Percentiles rank a stretch among this genome's conserved stretches.
Evolutionary conservation across 345 rosid species (phyloP).

Genomic region (Gossypium bickii): DNA sequence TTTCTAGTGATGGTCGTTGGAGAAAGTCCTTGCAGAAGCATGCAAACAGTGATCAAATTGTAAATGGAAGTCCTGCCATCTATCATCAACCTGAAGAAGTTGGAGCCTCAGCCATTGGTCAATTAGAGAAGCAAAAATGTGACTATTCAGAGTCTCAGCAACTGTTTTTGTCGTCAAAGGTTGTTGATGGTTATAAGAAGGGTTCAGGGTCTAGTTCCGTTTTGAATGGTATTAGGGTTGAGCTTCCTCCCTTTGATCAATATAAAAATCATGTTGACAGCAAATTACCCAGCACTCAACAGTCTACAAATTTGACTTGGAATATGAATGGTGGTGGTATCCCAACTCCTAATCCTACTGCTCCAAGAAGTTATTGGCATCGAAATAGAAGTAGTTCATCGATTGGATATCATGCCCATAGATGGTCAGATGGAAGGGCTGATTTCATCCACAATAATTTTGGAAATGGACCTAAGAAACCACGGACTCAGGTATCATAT

Average conservation of each 20-base stretch:
- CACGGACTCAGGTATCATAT: constrained; percentile 84
- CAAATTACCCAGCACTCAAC: constrained; percentile 33
- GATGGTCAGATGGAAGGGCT: constrained; percentile 71
- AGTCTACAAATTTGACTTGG: constrained; percentile 46
- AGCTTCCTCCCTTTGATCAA: constrained; percentile 50
- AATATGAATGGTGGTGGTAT: constrained; percentile 52
- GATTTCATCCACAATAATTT: constrained; percentile 54
- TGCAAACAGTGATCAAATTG: not conserved
- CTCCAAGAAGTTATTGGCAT: constrained; percentile 77
- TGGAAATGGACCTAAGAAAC: constrained; percentile 84
- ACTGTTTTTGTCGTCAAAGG: constrained; percentile 8
- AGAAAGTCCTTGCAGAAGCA: not conserved
- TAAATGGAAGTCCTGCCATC: constrained; percentile 22
- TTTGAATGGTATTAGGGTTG: constrained; percentile 43
- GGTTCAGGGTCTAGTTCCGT: constrained; percentile 28
- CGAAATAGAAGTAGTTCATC: constrained; percentile 57
- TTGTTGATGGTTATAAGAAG: constrained; percentile 34
- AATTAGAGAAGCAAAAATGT: constrained; percentile 26
- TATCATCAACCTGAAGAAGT: constrained; percentile 31
- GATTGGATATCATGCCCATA: constrained; percentile 45
- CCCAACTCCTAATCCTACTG: constrained; percentile 81
- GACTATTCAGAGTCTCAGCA: constrained; percentile 31
- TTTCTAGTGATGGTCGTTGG: not conserved
- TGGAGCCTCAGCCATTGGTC: constrained; percentile 21
- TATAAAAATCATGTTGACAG: constrained; percentile 30